Base-by-base conservation (phyloP, 2,329 filamentous ascomycete species). In the Aspergillus terreus region DNA sequence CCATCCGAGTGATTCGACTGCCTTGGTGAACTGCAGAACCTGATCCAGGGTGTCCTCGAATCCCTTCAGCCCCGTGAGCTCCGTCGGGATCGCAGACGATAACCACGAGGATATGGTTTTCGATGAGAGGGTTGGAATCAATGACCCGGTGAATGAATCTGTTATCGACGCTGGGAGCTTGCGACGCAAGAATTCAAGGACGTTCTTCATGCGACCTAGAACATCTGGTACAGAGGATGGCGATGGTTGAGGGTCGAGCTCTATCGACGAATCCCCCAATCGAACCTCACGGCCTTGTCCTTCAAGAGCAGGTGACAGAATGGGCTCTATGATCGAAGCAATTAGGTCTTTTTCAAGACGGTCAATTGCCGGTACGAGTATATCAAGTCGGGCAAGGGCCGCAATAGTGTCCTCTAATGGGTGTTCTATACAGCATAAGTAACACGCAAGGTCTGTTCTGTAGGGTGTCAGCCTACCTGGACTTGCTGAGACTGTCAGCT, bases 51-150 rank as follows among this genome's bases (percentile, higher is more conserved):
- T 81, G 1, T 76, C 74, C 61, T 95, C 84, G 62, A 96, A 96
- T 1, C 75, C 76, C 7, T 77, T 76, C 69, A 96, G 84, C 10
- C 86, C 84, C 10, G 81, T 77, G 10, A 96, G 76, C 0, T 88
- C 86, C 1, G 86, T 77, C 1, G 94, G 92, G 0, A 99, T 85
- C 1, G 84, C 82, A 12, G 83, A 79, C 30, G 88, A 82, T 6
- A 99, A 79, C 86, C 90, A 95, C 4, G 80, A 77, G 4, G 80
- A 80, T 38, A 90, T 85, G 10, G 96, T 77, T 19, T 82, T 82
- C 5, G 82, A 78, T 7, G 86, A 79, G 9, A 96, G 71, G 36
- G 81, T 78, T 0, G 85, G 84, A 68, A 96, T 82, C 66, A 96
- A 82, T 7, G 82, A 80, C 11, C 80, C 76, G 0, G 88, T 87